Evolutionary conservation across 2,329 filamentous ascomycete genomes (phyloP), one percentile per base, ranked within the genome.

Genomic region (Claviceps pusilla): DNA sequence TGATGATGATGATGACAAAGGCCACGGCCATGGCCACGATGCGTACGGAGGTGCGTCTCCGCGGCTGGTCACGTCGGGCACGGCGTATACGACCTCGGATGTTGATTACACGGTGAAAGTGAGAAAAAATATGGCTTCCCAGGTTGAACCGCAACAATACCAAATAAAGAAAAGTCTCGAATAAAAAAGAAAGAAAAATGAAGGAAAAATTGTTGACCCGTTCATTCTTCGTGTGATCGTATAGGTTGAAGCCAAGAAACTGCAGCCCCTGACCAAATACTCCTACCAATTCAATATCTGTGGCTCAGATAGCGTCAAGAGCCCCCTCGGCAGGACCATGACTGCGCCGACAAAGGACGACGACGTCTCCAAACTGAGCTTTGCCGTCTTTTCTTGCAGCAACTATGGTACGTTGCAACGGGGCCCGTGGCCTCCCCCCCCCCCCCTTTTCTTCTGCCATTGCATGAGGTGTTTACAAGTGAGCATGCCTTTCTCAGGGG

Each of bases 21-120:
- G 19, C 19, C 19, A 19, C 19, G 19, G 19, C 19, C 19, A 19
- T 19, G 19, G 7, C 16, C 28, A 35, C 14, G 29, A n/a, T 31
- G 31, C 66, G n/a, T 56, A 62, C 1, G 53, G 56, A 2, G 70
- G 77, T 37, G 3, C 31, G 24, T 6, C 45, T 4, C 66, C 67
- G 11, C 62, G 70, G 2, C 68, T 78, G 7, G 77, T 79, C 2
- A 72, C 76, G 51, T 71, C 70, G 1, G 85, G 85, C 5, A 76
- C 69, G 41, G 82, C 76, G 1, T 87, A 82, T 62, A 89, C 86
- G 0, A 85, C 77, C 41, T 84, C 79, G 1, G 85, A 89, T 63
- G 79, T 89, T 50, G 86, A 89, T 63, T 89, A 83, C 63, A 89
- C 85, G 0, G 71, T 88, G 56, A 87, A 87, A 73, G 80, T 80